A percentile compares a stretch with the other conserved stretches of the same genome.
Evolutionary conservation across 1,284 basidiomycete species (phyloP).

Genomic region (Cutaneotrichosporon arboriforme): DNA sequence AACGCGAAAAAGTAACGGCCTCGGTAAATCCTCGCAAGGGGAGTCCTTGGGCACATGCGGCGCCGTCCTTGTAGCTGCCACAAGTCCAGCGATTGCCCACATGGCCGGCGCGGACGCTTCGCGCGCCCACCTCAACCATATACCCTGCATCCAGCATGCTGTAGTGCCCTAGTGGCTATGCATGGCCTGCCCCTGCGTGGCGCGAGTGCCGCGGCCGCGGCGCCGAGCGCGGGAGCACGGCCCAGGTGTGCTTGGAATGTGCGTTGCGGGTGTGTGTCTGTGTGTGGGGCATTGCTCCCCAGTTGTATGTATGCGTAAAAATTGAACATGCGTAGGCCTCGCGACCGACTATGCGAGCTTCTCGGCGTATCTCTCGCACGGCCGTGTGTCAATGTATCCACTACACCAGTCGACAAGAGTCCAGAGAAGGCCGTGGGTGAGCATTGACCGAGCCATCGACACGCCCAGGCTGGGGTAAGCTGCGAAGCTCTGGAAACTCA

Average conservation of each 20-base stretch:
- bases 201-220: no score
- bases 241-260: not conserved
- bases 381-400: slow-evolving; percentile 41
- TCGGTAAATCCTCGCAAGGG: not conserved
- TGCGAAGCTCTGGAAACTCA: not conserved
- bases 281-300: not conserved
- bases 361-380: slow-evolving; percentile 17
- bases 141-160: slow-evolving; percentile 10
- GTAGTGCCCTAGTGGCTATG: slow-evolving; percentile 3
- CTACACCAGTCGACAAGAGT: slow-evolving; percentile 45
- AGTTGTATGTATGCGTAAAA: no score
- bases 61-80: no score
- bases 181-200: slow-evolving; percentile 1
- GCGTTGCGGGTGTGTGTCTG: not conserved
- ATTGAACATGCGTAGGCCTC: no score
- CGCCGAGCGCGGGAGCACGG: not conserved
- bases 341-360: not conserved
- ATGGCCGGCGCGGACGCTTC: no score
- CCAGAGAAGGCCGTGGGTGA: slow-evolving; percentile 48
- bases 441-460: slow-evolving; percentile 46
- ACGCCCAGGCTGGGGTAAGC: slow-evolving; percentile 32
- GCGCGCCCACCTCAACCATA: no score
- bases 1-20: not conserved
- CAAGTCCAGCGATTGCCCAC: no score
- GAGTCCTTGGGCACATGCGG: no score